Evolutionary conservation across 140 eudicot species (phyloP), one percentile per base, ranked within the genome.

Genomic region (Cichorium intybus): DNA sequence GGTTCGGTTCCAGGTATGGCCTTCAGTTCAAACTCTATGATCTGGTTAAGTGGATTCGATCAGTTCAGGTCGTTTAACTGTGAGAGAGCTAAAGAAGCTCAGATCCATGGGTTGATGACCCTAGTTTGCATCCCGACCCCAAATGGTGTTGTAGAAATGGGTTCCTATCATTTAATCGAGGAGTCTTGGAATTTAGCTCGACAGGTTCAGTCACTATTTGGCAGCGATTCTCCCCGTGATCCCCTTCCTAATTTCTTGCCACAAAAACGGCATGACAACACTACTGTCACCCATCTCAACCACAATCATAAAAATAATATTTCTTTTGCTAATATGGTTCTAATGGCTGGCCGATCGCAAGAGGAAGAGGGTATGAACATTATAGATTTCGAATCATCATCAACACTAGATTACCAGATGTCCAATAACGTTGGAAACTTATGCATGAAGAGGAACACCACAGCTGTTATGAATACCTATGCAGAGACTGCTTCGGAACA

Each of bases 61-160:
- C 72, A 70, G 8, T 85, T 87, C 12, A 24, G 63, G 37, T 39
- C 56, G 0, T 60, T 64, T 47, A 68, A 72, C 39, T 92, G 98
- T 26, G 89, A 74, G 0, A 65, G 98, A 18, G 87, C 87, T 18
- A 79, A 73, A 55, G 96, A 85, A 34, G 98, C 96, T 47, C 84
- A 79, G 69, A 35, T 64, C 56, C 87, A 92, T 50, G 98, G 98
- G n/a, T 49, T 92, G 7, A 69, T 75, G 31, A 85, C 98, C 1
- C 66, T 85, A 26, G 85, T 81, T 43, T 87, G 70, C 20, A 43
- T 87, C 28, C 96, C 98, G 0, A 75, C 71, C 0, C 20, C 72
- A 7, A 43, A 64, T 28, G 98, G 98, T 3, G 96, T 92, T 5
- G 79, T 92, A 8, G 98, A 92, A 69, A 62, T 92, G 35, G 98